Percentiles rank a stretch among this genome's conserved stretches.
These are phyloP conservation scores for Penicillium palitans DNA, from an alignment of 2,329 filamentous ascomycete genomes.

Conservation along the genomic window DNA sequence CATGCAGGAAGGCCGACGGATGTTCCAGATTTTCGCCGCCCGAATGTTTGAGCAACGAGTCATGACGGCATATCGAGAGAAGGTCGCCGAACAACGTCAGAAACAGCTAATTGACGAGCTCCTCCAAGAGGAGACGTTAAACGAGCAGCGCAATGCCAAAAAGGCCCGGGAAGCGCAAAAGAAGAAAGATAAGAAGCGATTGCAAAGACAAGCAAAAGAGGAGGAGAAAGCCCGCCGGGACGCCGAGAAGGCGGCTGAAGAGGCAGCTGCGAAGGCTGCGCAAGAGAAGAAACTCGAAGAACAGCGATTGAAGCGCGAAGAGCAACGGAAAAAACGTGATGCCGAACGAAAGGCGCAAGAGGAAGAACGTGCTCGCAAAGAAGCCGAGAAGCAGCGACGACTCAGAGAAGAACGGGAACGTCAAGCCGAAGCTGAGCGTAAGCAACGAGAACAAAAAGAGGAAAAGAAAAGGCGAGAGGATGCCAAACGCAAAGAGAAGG, in stretches of 20 bases:
- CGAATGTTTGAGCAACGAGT: slow-evolving; percentile 99
- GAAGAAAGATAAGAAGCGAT: slow-evolving; percentile 88
- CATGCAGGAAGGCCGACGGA: slow-evolving; percentile 96
- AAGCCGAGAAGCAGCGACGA: slow-evolving; percentile 77
- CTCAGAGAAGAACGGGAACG: slow-evolving; percentile 81
- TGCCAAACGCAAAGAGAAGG: slow-evolving; percentile 74
- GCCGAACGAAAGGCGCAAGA: slow-evolving; percentile 87
- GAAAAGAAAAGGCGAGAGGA: slow-evolving; percentile 76
- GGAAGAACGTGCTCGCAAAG: slow-evolving; percentile 80
- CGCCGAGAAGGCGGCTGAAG: slow-evolving; percentile 84
- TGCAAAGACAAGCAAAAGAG: slow-evolving; percentile 84
- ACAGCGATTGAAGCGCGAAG: slow-evolving; percentile 77
- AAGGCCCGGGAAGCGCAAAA: slow-evolving; percentile 92
- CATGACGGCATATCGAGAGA: slow-evolving; percentile 94
- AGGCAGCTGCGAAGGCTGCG: slow-evolving; percentile 70
- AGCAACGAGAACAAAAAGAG: slow-evolving; percentile 75
- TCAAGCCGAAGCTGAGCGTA: slow-evolving; percentile 82
- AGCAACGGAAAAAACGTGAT: slow-evolving; percentile 88
- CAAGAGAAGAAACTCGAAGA: slow-evolving; percentile 81
- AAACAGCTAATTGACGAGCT: slow-evolving; percentile 87
- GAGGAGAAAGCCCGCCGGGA: slow-evolving; percentile 88
- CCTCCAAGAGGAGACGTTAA: slow-evolving; percentile 76
- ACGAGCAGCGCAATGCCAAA: slow-evolving; percentile 81
- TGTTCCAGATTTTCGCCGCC: slow-evolving; percentile 99
- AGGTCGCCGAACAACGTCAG: slow-evolving; percentile 90